Base-by-base conservation (phyloP, 768 basidiomycete species). In the Porphyrellus cyaneotinctus region DNA sequence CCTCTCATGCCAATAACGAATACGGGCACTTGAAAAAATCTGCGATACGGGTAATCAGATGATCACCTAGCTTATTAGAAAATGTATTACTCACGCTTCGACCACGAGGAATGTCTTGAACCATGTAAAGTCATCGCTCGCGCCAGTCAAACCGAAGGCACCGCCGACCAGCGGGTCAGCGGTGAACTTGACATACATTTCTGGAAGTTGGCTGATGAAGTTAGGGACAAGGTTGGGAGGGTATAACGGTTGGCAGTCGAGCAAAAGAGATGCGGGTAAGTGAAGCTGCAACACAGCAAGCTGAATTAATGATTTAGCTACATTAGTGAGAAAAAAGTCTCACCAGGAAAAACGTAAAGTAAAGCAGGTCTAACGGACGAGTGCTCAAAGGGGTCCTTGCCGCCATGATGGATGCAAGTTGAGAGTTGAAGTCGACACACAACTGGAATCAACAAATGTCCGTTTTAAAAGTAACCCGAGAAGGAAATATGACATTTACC, bases 11-110 rank as follows among this genome's bases (percentile, higher is more conserved):
- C 88, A n/a, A 92, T 52, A 39, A 91, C 59, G 64, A 92, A 92
- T 0, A 85, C 77, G 0, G 92, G 92, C 0, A 91, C 69, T 63
- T 92, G 91, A 66, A 88, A 86, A 44, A 81, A 55, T 15, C 85
- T 47, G 31, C 0, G 28, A 14, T 14, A 24, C 13, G 10, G 32
- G 12, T 20, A 35, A n/a, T 52, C 35, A 31, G 37, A n/a, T 18
- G 59, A 43, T 22, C 22, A 6, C n/a, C 32, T 22, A 14, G 18
- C 18, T 23, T 35, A 36, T 36, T 24, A 18, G 35, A 4, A 28
- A 6, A 10, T 8, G 18, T 13, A 23, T 18, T 4, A 58, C 84
- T 52, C 60, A 88, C 86, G 67, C 69, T 68, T 88, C 86, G 6
- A 86, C 65, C n/a, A 68, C 64, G 14, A 87, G 49, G 63, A 88